phyloP scores from a whole-genome alignment of 1,284 basidiomycete species.

The Papiliotrema nemorosa region DNA sequence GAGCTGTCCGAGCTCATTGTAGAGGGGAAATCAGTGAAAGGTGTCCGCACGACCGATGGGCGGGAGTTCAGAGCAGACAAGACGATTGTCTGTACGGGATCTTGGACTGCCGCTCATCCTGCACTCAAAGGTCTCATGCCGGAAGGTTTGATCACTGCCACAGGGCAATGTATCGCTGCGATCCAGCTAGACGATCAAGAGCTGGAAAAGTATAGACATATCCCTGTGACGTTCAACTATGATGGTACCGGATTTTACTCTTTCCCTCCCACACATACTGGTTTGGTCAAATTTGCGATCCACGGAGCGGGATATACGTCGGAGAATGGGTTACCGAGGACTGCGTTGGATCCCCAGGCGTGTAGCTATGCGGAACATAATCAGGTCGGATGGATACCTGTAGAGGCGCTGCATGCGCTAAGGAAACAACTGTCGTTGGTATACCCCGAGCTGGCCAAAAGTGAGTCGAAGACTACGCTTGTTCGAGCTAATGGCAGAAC shows the following conservation, averaged over 20 bases:
- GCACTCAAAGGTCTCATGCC: slow-evolving; percentile 5
- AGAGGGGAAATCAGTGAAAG: slow-evolving; percentile 54
- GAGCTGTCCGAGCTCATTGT: slow-evolving; percentile 53
- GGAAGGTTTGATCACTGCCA: slow-evolving; percentile 21
- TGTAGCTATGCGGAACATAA: slow-evolving; percentile 1
- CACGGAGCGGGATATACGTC: slow-evolving; percentile 49
- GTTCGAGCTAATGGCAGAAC: background rate
- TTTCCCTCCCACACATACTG: slow-evolving; percentile 51
- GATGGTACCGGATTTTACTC: slow-evolving; percentile 45
- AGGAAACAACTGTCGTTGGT: slow-evolving; percentile 30
- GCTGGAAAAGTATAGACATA: slow-evolving; percentile 58
- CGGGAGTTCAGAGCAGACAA: slow-evolving; percentile 45
- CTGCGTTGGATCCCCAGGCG: slow-evolving; percentile 24
- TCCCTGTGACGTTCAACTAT: slow-evolving; percentile 59
- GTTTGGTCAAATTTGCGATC: slow-evolving; percentile 52
- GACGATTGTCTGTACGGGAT: slow-evolving; percentile 27
- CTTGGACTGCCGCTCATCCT: background rate
- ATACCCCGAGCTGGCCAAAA: slow-evolving; percentile 45
- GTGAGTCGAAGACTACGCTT: slow-evolving; percentile 11
- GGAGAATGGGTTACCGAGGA: slow-evolving; percentile 37
- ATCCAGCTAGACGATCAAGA: slow-evolving; percentile 71
- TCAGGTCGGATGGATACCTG: slow-evolving; percentile 4
- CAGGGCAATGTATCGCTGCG: slow-evolving; percentile 68
- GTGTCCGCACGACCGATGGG: slow-evolving; percentile 65
- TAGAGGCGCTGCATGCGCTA: slow-evolving; percentile 13